Conservation (phyloP, 805 yeast species). For the Scheffersomyces stipitis region DNA sequence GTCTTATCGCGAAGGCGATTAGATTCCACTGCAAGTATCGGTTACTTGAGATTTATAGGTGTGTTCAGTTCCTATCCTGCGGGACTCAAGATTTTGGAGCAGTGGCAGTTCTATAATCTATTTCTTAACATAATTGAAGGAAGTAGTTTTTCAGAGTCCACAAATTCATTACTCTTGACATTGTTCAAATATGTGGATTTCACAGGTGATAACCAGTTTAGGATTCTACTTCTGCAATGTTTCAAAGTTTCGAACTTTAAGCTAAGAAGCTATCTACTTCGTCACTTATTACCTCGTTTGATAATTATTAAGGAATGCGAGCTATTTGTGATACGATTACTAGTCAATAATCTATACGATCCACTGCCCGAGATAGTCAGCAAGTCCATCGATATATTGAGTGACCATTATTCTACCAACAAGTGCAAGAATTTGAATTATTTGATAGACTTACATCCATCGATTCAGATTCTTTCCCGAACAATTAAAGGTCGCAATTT, state of each 20-base stretch:
- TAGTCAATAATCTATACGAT: slow-evolving; percentile 73
- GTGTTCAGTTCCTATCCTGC: slow-evolving; percentile 56
- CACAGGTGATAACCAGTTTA: slow-evolving; percentile 59
- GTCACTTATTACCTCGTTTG: slow-evolving; percentile 45
- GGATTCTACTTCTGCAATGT: slow-evolving; percentile 65
- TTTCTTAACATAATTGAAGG: slow-evolving; percentile 66
- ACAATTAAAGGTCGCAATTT: slow-evolving; percentile 40
- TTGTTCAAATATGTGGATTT: slow-evolving; percentile 65
- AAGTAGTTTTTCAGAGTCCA: slow-evolving; percentile 25
- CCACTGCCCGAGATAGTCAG: slow-evolving; percentile 24
- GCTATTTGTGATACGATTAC: slow-evolving; percentile 50
- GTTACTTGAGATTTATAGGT: slow-evolving; percentile 80
- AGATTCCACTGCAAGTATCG: slow-evolving; percentile 64
- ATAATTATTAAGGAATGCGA: slow-evolving; percentile 35
- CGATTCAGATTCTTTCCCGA: slow-evolving; percentile 38
- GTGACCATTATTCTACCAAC: slow-evolving; percentile 15
- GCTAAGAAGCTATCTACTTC: slow-evolving; percentile 59
- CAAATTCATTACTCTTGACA: slow-evolving; percentile 53
- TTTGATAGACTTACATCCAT: slow-evolving; percentile 56
- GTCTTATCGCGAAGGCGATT: slow-evolving; percentile 63
- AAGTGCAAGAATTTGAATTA: slow-evolving; percentile 45
- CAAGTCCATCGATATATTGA: slow-evolving; percentile 20
- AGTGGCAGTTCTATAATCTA: slow-evolving; percentile 84
- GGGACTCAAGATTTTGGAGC: slow-evolving; percentile 70
- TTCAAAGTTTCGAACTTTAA: slow-evolving; percentile 53